phyloP scores from a whole-genome alignment of 345 rosid species.

The Murraya koenigii region DNA sequence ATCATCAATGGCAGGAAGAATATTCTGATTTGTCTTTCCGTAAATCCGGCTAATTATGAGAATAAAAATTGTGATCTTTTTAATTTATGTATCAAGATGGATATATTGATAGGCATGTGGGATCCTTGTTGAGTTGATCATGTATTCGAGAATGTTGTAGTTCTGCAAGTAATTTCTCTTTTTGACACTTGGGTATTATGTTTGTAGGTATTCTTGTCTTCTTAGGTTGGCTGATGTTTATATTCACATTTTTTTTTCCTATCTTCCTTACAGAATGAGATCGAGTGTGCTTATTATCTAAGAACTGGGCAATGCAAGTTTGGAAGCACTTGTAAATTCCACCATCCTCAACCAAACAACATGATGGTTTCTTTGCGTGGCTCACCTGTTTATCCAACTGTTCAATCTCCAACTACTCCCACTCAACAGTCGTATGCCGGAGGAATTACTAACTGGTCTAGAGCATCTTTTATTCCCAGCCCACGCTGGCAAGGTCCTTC shows the following conservation, averaged over 20 bases:
- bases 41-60: background rate
- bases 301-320: conserved; percentile 98
- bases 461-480: conserved; percentile 83
- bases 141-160: background rate
- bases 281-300: conserved; percentile 87
- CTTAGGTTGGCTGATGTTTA: background rate
- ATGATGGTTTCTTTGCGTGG: conserved; percentile 74
- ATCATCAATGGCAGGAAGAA: background rate
- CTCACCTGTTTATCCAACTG: conserved; percentile 71
- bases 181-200: background rate
- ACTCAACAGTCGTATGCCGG: conserved; percentile 74
- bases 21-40: background rate
- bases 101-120: background rate
- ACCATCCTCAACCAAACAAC: conserved; percentile 89
- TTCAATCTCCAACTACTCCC: conserved; percentile 68
- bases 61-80: background rate
- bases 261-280: conserved; percentile 62
- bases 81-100: background rate
- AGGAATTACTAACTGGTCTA: conserved; percentile 74
- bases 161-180: background rate
- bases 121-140: background rate
- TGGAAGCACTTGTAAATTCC: conserved; percentile 91
- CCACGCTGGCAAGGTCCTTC: conserved; percentile 99
- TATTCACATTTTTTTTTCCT: conserved; percentile 8
- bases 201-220: background rate